A percentile compares a stretch with the other conserved stretches of the same genome.
phyloP scores from a whole-genome alignment of 768 basidiomycete species.

The Paxillus rubicundulus region DNA sequence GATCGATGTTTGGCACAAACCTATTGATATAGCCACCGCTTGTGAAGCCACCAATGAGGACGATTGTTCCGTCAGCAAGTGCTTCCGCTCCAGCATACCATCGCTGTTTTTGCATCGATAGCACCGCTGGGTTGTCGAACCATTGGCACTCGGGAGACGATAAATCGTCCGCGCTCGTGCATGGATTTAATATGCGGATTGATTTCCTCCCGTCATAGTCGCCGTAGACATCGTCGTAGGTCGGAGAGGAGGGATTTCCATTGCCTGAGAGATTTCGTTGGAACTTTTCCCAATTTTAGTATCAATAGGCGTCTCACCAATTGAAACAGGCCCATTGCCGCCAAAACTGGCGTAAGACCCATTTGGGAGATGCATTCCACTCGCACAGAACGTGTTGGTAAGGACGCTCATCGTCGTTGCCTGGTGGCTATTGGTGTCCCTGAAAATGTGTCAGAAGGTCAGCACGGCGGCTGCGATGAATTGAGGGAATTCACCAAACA shows the following conservation, averaged over 20 bases:
- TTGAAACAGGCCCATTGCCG: slow-evolving; percentile 65
- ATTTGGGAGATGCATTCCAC: slow-evolving; percentile 77
- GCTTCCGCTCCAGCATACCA: slow-evolving; percentile 78
- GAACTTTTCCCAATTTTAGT: slow-evolving; percentile 30
- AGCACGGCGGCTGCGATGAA: background rate
- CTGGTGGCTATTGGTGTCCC: slow-evolving; percentile 19
- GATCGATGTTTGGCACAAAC: slow-evolving; percentile 65
- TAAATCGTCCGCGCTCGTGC: slow-evolving; percentile 46
- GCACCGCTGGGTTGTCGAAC: slow-evolving; percentile 63
- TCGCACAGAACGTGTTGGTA: slow-evolving; percentile 77
- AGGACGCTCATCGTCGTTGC: slow-evolving; percentile 36
- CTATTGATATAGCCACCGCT: slow-evolving; percentile 76
- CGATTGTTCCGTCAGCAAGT: slow-evolving; percentile 71
- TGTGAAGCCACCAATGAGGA: slow-evolving; percentile 75
- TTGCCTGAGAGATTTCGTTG: slow-evolving; percentile 29
- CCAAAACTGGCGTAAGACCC: slow-evolving; percentile 73
- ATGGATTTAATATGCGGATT: slow-evolving; percentile 80
- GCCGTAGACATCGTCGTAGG: slow-evolving; percentile 61
- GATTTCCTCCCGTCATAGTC: slow-evolving; percentile 80
- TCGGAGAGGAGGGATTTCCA: slow-evolving; percentile 25
- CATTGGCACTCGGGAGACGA: slow-evolving; percentile 53
- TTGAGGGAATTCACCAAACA: slow-evolving; percentile 44
- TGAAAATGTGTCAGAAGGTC: slow-evolving; percentile 30
- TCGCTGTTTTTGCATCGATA: slow-evolving; percentile 61
- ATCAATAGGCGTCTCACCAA: slow-evolving; percentile 31